These are phyloP conservation scores for Ceratobasidium sp. DNA, from an alignment of 1,284 basidiomycete genomes.

Conservation along the genomic window DNA sequence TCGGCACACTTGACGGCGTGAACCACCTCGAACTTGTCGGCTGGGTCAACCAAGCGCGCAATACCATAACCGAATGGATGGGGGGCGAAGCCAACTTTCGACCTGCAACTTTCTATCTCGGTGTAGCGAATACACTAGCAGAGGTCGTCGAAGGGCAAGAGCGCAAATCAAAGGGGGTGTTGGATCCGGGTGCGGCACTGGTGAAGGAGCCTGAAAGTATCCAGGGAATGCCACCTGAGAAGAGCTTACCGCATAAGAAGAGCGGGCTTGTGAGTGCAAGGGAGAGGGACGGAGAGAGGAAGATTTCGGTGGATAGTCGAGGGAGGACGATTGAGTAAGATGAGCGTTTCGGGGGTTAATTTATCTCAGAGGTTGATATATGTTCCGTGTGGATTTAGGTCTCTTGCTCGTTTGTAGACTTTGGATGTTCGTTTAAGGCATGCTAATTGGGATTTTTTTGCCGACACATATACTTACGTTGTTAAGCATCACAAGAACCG, in stretches of 20 bases:
- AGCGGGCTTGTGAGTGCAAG: neutral
- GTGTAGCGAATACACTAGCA: slow-evolving; percentile 72
- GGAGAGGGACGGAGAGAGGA: neutral
- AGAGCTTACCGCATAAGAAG: slow-evolving; percentile 30
- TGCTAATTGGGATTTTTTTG: neutral
- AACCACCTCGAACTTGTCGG: slow-evolving; percentile 92
- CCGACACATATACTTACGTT: neutral
- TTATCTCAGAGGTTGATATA: slow-evolving; percentile 20
- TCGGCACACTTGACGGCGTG: slow-evolving; percentile 90
- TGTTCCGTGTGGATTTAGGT: neutral
- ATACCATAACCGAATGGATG: slow-evolving; percentile 87
- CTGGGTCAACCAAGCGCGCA: slow-evolving; percentile 85
- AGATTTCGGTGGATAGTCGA: slow-evolving; percentile 31
- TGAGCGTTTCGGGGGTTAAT: neutral
- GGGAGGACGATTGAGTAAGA: slow-evolving; percentile 28
- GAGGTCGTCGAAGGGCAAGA: slow-evolving; percentile 49
- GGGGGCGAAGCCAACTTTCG: slow-evolving; percentile 92
- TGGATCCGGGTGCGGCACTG: slow-evolving; percentile 32
- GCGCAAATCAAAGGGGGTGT: neutral
- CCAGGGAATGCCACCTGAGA: slow-evolving; percentile 42
- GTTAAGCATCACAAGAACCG: neutral
- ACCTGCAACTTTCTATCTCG: slow-evolving; percentile 89
- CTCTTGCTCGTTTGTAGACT: slow-evolving; percentile 7
- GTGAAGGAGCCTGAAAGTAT: slow-evolving; percentile 45
- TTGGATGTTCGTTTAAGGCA: neutral